Conservation (phyloP, 2,329 filamentous ascomycete genomes). For the Trichoderma lentiforme region DNA sequence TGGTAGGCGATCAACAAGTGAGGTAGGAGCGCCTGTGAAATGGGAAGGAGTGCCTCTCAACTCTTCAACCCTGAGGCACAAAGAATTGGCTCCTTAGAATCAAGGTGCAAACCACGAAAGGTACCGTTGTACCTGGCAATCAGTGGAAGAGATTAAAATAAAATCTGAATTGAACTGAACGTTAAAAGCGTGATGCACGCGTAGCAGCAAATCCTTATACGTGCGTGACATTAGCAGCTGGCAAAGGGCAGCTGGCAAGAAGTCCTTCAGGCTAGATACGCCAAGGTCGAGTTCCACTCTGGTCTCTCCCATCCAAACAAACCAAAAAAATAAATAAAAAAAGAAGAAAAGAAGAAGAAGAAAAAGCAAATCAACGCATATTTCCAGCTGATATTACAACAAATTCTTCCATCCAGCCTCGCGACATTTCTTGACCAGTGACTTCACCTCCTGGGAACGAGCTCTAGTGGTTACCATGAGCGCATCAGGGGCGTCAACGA, state of each 20-base stretch:
- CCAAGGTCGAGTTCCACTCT: neutral
- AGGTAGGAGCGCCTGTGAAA: neutral
- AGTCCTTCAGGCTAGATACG: neutral
- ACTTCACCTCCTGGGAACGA: constrained; percentile 29
- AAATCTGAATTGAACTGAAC: neutral
- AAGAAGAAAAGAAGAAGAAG: too few species aligned
- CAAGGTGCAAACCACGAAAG: neutral
- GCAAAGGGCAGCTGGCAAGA: neutral
- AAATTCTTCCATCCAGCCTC: constrained; percentile 25
- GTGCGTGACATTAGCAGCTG: neutral
- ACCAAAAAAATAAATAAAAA: neutral
- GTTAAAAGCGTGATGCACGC: neutral
- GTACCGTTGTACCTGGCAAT: neutral
- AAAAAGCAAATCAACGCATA: neutral
- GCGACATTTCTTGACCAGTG: constrained; percentile 27
- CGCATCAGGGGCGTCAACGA: constrained; percentile 27
- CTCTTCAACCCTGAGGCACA: neutral
- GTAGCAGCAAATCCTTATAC: neutral
- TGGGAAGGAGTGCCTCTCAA: constrained; percentile 1
- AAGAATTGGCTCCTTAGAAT: neutral
- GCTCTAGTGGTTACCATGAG: constrained; percentile 29
- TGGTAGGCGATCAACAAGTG: neutral
- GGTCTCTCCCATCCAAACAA: neutral
- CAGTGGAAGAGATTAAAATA: too few species aligned
- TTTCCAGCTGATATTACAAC: constrained; percentile 19